Evolutionary conservation across 805 yeast species (phyloP).

Genomic region (Kodamaea hsintzibuensis): DNA sequence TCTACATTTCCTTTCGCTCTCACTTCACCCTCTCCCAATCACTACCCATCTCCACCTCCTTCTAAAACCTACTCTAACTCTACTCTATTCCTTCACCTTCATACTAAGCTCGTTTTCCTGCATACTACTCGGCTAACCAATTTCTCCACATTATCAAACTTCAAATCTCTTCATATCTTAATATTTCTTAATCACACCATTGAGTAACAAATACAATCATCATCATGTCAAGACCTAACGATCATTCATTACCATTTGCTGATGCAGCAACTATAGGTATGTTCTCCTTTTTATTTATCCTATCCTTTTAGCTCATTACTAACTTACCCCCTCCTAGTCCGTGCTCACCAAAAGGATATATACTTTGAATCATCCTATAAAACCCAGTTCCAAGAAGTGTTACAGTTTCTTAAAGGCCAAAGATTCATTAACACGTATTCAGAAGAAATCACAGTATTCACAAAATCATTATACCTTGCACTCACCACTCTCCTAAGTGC

Average conservation of each 20-base stretch:
- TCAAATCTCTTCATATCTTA: background rate
- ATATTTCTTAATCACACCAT: background rate
- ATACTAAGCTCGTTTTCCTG: too few relatives aligned
- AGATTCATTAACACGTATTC: slow-evolving; percentile 64
- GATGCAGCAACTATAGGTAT: slow-evolving; percentile 83
- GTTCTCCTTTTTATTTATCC: slow-evolving; percentile 21
- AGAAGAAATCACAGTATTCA: slow-evolving; percentile 56
- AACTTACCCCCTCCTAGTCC: slow-evolving; percentile 44
- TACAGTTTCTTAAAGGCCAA: slow-evolving; percentile 59
- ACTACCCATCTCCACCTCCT: too few relatives aligned
- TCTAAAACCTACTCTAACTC: too few relatives aligned
- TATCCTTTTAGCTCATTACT: slow-evolving; percentile 16
- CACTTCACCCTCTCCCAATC: too few relatives aligned
- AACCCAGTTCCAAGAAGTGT: slow-evolving; percentile 54
- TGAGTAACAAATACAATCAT: too few relatives aligned
- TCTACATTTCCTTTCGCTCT: too few relatives aligned
- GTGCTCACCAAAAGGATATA: slow-evolving; percentile 89
- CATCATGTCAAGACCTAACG: background rate
- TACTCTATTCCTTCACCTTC: too few relatives aligned
- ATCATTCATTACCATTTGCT: slow-evolving; percentile 54
- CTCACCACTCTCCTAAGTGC: slow-evolving; percentile 76
- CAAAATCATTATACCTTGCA: slow-evolving; percentile 63
- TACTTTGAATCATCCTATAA: slow-evolving; percentile 61
- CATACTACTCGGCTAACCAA: too few relatives aligned
- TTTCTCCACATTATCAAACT: background rate